These are phyloP conservation scores for Neurospora pannonica DNA, from an alignment of 495 filamentous ascomycete genomes.

Conservation along the genomic window DNA sequence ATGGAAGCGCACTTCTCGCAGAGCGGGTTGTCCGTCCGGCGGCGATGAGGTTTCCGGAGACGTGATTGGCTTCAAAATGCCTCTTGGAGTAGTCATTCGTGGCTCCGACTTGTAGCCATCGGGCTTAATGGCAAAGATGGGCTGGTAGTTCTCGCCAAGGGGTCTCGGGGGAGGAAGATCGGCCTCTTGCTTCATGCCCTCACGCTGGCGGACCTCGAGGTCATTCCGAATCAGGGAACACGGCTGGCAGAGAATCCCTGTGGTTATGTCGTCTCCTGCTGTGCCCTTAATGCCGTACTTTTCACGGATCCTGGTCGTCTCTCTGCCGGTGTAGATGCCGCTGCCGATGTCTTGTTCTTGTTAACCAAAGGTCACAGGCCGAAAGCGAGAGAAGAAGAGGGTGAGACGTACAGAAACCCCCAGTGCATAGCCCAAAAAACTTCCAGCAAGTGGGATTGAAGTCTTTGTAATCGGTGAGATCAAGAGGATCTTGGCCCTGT, in stretches of 20 bases:
- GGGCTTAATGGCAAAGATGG: slow-evolving; percentile 10
- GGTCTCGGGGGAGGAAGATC: slow-evolving; percentile 10
- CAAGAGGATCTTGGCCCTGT: slow-evolving; percentile 8
- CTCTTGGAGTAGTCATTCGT: slow-evolving; percentile 1
- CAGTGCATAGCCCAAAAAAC: slow-evolving; percentile 10
- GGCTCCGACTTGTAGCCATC: slow-evolving; percentile 13
- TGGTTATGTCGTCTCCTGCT: slow-evolving; percentile 11
- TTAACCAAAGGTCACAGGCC: neutral
- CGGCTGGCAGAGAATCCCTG: slow-evolving; percentile 19
- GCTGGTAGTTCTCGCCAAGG: slow-evolving; percentile 13
- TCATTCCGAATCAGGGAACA: slow-evolving; percentile 20
- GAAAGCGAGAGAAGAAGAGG: neutral
- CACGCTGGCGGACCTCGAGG: slow-evolving; percentile 14
- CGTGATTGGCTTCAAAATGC: neutral
- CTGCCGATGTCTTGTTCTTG: slow-evolving; percentile 13
- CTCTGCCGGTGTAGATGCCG: slow-evolving; percentile 14
- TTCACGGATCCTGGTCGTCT: slow-evolving; percentile 13
- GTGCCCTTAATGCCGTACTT: slow-evolving; percentile 16
- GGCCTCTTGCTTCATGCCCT: slow-evolving; percentile 2
- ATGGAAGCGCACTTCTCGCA: slow-evolving; percentile 3
- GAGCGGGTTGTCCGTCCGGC: neutral
- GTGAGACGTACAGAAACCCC: slow-evolving; percentile 6
- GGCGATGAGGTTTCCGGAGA: neutral
- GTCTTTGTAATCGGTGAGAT: slow-evolving; percentile 10
- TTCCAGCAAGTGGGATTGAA: slow-evolving; percentile 14